Conservation (phyloP, 2,329 filamentous ascomycete species). For the Nemania diffusa region DNA sequence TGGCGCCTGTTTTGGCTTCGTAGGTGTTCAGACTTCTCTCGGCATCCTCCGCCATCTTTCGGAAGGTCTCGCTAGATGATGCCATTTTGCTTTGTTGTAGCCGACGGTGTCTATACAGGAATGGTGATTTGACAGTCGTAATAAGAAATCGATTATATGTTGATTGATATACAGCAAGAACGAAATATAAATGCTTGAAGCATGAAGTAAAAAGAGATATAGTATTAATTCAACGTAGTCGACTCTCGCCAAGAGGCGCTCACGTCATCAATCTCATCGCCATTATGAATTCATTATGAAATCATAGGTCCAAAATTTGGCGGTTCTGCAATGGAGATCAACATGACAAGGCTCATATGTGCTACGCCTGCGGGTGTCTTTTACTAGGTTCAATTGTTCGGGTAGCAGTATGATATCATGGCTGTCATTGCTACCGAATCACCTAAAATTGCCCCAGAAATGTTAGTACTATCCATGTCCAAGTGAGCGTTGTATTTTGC, state of each 20-base stretch:
- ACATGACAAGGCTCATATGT: constrained; percentile 10
- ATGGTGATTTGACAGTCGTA: not conserved
- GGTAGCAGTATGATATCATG: constrained; percentile 19
- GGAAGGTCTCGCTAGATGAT: constrained; percentile 50
- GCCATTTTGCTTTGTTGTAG: constrained; percentile 43
- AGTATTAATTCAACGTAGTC: not conserved
- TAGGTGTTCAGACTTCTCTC: constrained; percentile 61
- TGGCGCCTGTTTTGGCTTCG: constrained; percentile 59
- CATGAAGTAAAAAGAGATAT: not conserved
- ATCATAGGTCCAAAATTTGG: constrained; percentile 40
- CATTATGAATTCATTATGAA: constrained; percentile 43
- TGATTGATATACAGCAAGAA: not conserved
- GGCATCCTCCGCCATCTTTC: constrained; percentile 57
- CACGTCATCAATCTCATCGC: constrained; percentile 34
- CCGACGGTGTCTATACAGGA: not conserved
- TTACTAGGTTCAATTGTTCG: not conserved
- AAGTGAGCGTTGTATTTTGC: not conserved
- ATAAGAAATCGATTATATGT: not conserved
- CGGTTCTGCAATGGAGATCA: constrained; percentile 5
- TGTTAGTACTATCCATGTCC: not conserved
- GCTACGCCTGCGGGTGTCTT: not conserved
- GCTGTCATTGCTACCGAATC: not conserved
- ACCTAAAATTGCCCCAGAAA: not conserved
- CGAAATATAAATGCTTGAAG: not conserved
- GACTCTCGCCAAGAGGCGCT: constrained; percentile 7